Percentiles rank a stretch among this genome's conserved stretches.
Conservation (phyloP, 2,329 filamentous ascomycete genomes). For the Neonectria ditissima region DNA sequence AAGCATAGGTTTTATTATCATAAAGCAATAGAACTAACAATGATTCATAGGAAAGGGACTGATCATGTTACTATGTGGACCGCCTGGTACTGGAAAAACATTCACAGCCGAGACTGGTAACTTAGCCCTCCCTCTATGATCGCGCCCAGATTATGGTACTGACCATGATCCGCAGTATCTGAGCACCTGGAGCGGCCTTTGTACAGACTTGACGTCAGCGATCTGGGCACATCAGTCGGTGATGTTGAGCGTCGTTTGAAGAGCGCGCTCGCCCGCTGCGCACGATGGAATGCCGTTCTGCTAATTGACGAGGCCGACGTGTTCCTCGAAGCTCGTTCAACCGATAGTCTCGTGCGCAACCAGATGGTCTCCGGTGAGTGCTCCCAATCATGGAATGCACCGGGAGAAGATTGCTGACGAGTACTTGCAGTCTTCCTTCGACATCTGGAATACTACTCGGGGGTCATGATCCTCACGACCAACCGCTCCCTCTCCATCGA, state of each 20-base stretch:
- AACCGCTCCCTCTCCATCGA: constrained; percentile 56
- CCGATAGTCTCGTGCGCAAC: constrained; percentile 40
- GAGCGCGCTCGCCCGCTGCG: constrained; percentile 43
- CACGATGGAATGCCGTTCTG: constrained; percentile 50
- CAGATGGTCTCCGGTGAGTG: constrained; percentile 44
- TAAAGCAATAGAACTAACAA: not conserved
- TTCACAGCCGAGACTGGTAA: constrained; percentile 50
- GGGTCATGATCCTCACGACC: constrained; percentile 55
- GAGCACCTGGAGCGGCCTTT: constrained; percentile 27
- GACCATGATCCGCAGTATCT: constrained; percentile 26
- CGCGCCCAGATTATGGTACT: not conserved
- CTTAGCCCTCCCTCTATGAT: not conserved
- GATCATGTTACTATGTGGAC: constrained; percentile 50
- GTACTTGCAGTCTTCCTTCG: constrained; percentile 38
- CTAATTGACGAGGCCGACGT: constrained; percentile 55
- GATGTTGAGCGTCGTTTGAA: constrained; percentile 14
- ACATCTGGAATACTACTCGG: constrained; percentile 51
- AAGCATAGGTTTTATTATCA: not conserved
- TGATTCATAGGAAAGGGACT: constrained; percentile 39
- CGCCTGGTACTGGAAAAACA: constrained; percentile 53
- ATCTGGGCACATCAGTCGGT: not conserved
- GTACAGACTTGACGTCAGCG: constrained; percentile 23
- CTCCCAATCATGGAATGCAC: accelerated
- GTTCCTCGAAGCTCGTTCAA: constrained; percentile 48
- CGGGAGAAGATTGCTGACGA: not conserved